Evolutionary conservation across 2,329 filamentous ascomycete species (phyloP).

Genomic region (Xylariaceae sp.): DNA sequence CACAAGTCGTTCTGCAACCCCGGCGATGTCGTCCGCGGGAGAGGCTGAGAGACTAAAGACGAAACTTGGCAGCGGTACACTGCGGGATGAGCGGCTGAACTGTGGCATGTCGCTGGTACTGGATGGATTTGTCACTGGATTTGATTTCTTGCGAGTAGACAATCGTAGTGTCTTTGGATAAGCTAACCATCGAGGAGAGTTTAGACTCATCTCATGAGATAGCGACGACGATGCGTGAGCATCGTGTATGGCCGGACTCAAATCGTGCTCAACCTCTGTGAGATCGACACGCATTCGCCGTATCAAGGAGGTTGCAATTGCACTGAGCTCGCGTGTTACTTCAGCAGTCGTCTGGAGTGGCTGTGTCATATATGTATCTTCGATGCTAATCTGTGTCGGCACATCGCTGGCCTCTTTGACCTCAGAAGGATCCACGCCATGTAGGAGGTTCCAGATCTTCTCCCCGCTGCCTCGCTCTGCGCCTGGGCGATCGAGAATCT

Average conservation of each 20-base stretch:
- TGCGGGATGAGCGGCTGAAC: constrained; percentile 71
- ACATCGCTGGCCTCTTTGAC: constrained; percentile 68
- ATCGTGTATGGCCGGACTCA: not conserved
- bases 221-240: not conserved
- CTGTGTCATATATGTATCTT: constrained; percentile 76
- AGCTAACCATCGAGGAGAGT: constrained; percentile 61
- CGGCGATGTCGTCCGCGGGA: constrained; percentile 46
- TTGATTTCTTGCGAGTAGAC: constrained; percentile 62
- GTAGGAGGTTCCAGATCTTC: constrained; percentile 72
- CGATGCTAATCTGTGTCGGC: constrained; percentile 87
- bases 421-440: constrained; percentile 73
- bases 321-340: constrained; percentile 64
- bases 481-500: constrained; percentile 66
- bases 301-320: constrained; percentile 66
- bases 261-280: constrained; percentile 37
- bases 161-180: constrained; percentile 78
- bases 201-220: not conserved
- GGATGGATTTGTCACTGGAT: constrained; percentile 43
- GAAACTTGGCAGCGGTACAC: constrained; percentile 67
- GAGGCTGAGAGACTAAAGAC: constrained; percentile 55
- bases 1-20: constrained; percentile 65
- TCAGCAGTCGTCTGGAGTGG: constrained; percentile 61
- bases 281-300: constrained; percentile 77
- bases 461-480: constrained; percentile 66
- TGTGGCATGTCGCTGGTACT: constrained; percentile 22